phyloP scores from a whole-genome alignment of 1,284 basidiomycete genomes.

The Mycena citricolor region DNA sequence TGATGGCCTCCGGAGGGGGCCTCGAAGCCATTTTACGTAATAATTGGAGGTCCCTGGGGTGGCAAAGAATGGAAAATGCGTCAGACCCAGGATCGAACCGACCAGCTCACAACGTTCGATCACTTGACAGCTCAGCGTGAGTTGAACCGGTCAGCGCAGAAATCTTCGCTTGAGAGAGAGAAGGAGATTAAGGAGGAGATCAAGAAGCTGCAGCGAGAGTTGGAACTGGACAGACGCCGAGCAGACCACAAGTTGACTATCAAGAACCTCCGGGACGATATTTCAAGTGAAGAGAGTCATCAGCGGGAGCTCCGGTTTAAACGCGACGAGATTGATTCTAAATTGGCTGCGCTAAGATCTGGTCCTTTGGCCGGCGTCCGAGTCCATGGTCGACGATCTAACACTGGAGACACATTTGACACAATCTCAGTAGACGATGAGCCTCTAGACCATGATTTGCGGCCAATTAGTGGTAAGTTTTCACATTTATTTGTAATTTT shows the following conservation, averaged over 20 bases:
- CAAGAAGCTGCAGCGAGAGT: neutral
- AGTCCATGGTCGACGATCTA: too few relatives aligned
- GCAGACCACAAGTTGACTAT: slow-evolving; percentile 4
- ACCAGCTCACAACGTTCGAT: slow-evolving; percentile 5
- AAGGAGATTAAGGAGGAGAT: slow-evolving; percentile 1
- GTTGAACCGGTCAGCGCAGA: neutral
- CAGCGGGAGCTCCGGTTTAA: slow-evolving; percentile 1
- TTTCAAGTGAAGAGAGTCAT: slow-evolving; percentile 1
- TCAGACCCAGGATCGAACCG: slow-evolving; percentile 2
- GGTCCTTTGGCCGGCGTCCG: neutral
- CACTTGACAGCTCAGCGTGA: neutral
- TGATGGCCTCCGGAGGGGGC: too few relatives aligned
- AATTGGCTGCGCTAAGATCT: neutral
- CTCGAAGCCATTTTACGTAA: too few relatives aligned
- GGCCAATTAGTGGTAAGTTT: too few relatives aligned
- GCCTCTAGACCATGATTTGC: too few relatives aligned
- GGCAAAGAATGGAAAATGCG: slow-evolving; percentile 1
- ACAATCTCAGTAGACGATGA: too few relatives aligned
- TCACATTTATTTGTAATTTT: too few relatives aligned
- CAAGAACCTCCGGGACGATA: slow-evolving; percentile 1
- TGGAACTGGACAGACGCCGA: slow-evolving; percentile 8
- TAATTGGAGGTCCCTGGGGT: too few relatives aligned
- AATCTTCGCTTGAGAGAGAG: neutral
- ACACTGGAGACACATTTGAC: too few relatives aligned
- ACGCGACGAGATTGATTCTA: neutral